Base-by-base conservation (phyloP, 2,329 filamentous ascomycete species). In the Huntiella abstrusa region DNA sequence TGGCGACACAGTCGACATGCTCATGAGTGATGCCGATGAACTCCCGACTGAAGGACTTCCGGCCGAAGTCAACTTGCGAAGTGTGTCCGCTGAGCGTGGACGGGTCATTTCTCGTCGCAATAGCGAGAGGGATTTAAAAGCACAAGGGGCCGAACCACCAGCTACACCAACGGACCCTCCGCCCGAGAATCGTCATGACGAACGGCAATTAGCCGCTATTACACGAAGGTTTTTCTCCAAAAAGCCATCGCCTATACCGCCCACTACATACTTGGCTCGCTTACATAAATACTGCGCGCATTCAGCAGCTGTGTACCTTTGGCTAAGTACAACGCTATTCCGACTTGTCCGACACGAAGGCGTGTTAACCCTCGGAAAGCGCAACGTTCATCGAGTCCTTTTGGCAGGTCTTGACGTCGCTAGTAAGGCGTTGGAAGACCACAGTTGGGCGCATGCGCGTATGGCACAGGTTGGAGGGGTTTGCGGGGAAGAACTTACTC, bases 141-240 rank as follows among this genome's bases (percentile, higher is more conserved):
- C n/a, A 13, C 12, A 15, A 7, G 33, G 12, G 33, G 15, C 33
- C 8, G 33, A 11, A 28, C 34, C 8, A 6, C 48, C 22, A 43
- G 45, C n/a, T 37, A 51, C 16, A 41, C 42, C 16, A 36, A 17
- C 5, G 11, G 32, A 37, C n/a, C 11, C 39, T 15, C 6, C 12
- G 11, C 40, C 33, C 15, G 12, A 41, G 16, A 17, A 44, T 15
- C 41, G 17, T 17, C 12, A 13, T 4, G 39, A 41, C 4, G 38
- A 40, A 8, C 36, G 22, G 17, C 49, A 48, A 33, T 82, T 91
- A 57, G 78, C 77, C 51, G 81, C 85, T 53, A 84, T 96, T 52
- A 85, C 84, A 13, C 77, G 86, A 54, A 91, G 91, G 56, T 98
- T 98, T 63, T 92, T 91, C 65, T 88, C 82, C 52, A 94, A 91